Base-by-base conservation (phyloP, 2,329 filamentous ascomycete genomes). In the Aschersonia sp. region DNA sequence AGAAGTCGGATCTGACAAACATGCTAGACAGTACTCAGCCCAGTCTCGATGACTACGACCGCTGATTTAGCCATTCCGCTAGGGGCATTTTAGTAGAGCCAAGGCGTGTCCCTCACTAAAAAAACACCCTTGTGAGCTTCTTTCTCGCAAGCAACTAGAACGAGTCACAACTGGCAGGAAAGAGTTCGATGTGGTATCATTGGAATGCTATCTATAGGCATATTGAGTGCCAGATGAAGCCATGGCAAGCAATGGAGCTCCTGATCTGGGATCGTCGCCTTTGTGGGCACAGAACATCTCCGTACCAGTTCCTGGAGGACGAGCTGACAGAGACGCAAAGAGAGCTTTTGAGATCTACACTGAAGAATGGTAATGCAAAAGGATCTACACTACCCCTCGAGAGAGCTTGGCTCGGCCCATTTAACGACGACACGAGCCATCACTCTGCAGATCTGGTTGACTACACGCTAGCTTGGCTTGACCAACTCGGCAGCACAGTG, bases 191-290 rank as follows among this genome's bases (percentile, higher is more conserved):
- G 4, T 37, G 37, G 37, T 47, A 43, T 41, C 71, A 76, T 0
- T 80, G 75, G 74, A 51, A 78, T 35, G 71, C 62, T 0, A 54
- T 74, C 11, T 67, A 69, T 49, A 67, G 76, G 9, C 67, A 71
- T 0, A 53, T 60, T 5, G 59, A 70, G n/a, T 59, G 64, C 1
- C 62, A 69, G 48, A 11, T 7, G 1, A 56, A 47, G 29, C 52
- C 57, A 1, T 69, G 61, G 55, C 52, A 2, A 0, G 45, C 47
- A 2, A 63, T 65, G 2, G 74, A 79, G 52, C 53, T 80, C 10
- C 60, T 79, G 5, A 73, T 80, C 40, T 78, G 74, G 74, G 76
- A 79, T 51, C 48, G 62, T 2, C 52, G 57, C 1, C 60, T 63
- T 6, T 52, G 50, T 1, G 52, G 57, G 1, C 61, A 56, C 30